Base-by-base conservation (phyloP, 345 rosid species). In the Litchi chinensis region DNA sequence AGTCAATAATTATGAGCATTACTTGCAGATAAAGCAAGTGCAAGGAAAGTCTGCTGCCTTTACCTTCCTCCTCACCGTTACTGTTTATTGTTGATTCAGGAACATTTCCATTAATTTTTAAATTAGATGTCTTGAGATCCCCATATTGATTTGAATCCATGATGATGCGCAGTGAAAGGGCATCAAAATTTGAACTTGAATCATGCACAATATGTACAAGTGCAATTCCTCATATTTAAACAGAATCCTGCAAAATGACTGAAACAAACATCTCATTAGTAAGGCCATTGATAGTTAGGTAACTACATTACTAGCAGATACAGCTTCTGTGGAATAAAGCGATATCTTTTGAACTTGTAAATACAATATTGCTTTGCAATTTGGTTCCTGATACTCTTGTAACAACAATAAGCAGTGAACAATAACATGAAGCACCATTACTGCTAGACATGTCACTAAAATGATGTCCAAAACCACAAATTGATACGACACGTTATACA, bases 31-130 rank as follows among this genome's bases (percentile, higher is more conserved):
- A 6, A 28, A 28, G 62, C 28, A 18, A 3, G n/a, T 74, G 22
- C 16, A 37, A 79, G 16, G 3, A 21, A 48, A 26, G 48, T 54
- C 68, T 59, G 52, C 32, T 26, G 46, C 65, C 7, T 66, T 68
- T 80, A 86, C 90, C 85, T 76, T 87, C 87, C 22, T 62, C 48
- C 63, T 82, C 88, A 54, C 66, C 37, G 10, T 60, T 65, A 66
- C 43, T 56, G 57, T 40, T 75, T 16, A n/a, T 40, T 57, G 59
- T 28, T 43, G 84, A 69, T 54, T 83, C 80, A 59, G 79, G 78
- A 73, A 82, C 54, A 70, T 80, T 78, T 19, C 79, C 78, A 56
- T 57, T 70, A 24, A 68, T 43, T 11, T 82, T 63, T 75, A 76
- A 12, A 52, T 63, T 82, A 15, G 75, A 63, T 74, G 81, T 62